Evolutionary conservation across 192 early-diverging fungal genomes (phyloP).

Genomic region (Gonapodya prolifera): DNA sequence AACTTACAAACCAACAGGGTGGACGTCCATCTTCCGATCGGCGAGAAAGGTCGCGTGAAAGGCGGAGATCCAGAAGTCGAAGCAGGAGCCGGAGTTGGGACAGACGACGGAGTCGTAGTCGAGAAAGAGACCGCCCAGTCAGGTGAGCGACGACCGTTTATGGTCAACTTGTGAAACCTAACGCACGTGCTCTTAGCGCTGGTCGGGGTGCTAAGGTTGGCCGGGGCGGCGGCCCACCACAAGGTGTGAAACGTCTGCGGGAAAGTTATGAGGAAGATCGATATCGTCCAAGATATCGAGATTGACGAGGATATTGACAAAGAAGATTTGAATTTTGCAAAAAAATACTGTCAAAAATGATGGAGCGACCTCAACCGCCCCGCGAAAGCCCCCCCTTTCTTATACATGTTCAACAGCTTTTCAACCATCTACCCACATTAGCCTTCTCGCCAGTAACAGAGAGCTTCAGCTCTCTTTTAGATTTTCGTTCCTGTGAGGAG

Average conservation of each 20-base stretch:
- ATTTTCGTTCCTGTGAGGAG: too few relatives aligned
- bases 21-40: not conserved
- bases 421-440: too few relatives aligned
- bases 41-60: not conserved
- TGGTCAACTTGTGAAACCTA: too few relatives aligned
- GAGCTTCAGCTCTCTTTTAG: too few relatives aligned
- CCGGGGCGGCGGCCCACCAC: not conserved
- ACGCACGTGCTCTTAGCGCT: too few relatives aligned
- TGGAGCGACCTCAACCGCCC: too few relatives aligned
- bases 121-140: not conserved
- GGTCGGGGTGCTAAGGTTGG: not conserved
- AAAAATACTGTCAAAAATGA: too few relatives aligned
- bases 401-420: too few relatives aligned
- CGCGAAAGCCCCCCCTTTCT: too few relatives aligned
- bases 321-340: too few relatives aligned
- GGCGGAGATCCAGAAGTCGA: not conserved
- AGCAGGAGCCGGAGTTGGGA: not conserved
- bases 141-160: not conserved
- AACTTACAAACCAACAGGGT: not conserved
- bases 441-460: too few relatives aligned
- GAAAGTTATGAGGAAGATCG: not conserved
- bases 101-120: not conserved
- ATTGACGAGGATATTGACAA: not conserved
- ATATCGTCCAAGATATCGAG: not conserved
- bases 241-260: not conserved